A percentile compares a stretch with the other conserved stretches of the same genome.
These are phyloP conservation scores for Coprinopsis sp. DNA, from an alignment of 768 basidiomycete genomes.

Conservation along the genomic window DNA sequence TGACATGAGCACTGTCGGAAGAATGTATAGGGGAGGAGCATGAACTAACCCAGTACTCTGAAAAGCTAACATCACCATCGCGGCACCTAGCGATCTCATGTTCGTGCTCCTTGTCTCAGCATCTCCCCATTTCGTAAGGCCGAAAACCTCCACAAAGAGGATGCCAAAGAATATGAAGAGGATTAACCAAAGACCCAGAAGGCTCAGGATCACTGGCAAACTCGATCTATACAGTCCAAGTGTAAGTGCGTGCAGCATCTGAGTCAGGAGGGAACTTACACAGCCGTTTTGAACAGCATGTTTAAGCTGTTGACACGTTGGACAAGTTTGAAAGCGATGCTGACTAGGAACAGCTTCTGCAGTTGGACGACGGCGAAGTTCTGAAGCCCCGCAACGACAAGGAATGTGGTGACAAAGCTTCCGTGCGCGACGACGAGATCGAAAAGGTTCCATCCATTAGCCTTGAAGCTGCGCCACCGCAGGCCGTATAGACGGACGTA, in stretches of 20 bases:
- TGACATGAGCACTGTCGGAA: conserved; percentile 12
- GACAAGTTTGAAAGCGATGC: conserved; percentile 91
- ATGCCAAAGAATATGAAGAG: conserved; percentile 91
- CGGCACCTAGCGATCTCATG: conserved; percentile 71
- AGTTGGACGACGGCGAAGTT: conserved; percentile 59
- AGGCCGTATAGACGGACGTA: conserved; percentile 76
- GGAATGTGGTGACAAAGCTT: conserved; percentile 76
- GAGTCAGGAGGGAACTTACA: conserved; percentile 49
- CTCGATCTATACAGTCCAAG: conserved; percentile 54
- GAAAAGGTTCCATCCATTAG: conserved; percentile 93
- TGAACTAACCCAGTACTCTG: conserved; percentile 82
- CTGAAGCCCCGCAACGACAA: conserved; percentile 52
- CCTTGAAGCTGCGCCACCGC: conserved; percentile 78
- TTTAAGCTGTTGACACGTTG: conserved; percentile 85
- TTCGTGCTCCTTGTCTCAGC: conserved; percentile 68
- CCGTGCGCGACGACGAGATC: conserved; percentile 79
- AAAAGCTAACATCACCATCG: conserved; percentile 86
- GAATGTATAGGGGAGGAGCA: conserved; percentile 1
- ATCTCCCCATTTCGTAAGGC: conserved; percentile 79
- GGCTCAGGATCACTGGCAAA: conserved; percentile 77
- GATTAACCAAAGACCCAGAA: conserved; percentile 84
- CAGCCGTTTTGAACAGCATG: conserved; percentile 93
- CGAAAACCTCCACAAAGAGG: conserved; percentile 85
- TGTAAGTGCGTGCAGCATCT: conserved; percentile 1
- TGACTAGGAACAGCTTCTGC: conserved; percentile 89